Evolutionary conservation across 352 stramenopile species (phyloP), one percentile per base, ranked within the genome.

Genomic region (Pythium vanterpoolii): DNA sequence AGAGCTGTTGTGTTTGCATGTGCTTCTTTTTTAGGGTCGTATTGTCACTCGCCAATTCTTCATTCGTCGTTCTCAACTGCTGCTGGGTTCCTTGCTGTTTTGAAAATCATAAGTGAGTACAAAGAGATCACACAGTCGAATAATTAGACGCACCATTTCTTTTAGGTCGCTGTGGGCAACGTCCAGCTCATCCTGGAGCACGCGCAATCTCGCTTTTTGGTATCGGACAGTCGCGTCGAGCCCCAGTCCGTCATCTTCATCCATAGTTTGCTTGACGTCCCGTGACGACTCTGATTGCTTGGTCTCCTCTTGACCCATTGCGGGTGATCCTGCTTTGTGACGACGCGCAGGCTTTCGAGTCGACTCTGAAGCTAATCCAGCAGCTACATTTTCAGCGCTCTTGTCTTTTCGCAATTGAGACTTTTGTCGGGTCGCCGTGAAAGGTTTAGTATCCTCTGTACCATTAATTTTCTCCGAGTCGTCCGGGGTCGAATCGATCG

Each of bases 101-200:
- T 34, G 4, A 42, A 42, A 42, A 6, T 16, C 14, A 19, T 42
- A 8, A n/a, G 18, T 19, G 18, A 40, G 19, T n/a, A 19, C 13
- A 21, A n/a, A 13, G 14, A 21, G 11, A 42, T 13, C 34, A 14
- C 33, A 38, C 10, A 38, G 11, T 18, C 33, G 16, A 38, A 9
- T 6, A 38, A 14, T 3, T 23, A 26, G 60, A 36, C 73, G 7
- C 61, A 89, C 77, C 78, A 87, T 56, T 44, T 83, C 52, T 36
- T 87, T 66, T 28, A 73, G 55, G 34, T 76, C 66, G 7, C 55
- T 52, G 4, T 61, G 68, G 0, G 76, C 67, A n/a, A 52, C 44
- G 16, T 89, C 81, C 24, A 72, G 67, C 59, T 91, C 79, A 33
- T 90, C 79, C 51, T 93, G 81, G 11, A 93, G 69, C 21, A 93